Evolutionary conservation across 2,329 filamentous ascomycete species (phyloP).

Genomic region (Malbranchea cinnamomea): DNA sequence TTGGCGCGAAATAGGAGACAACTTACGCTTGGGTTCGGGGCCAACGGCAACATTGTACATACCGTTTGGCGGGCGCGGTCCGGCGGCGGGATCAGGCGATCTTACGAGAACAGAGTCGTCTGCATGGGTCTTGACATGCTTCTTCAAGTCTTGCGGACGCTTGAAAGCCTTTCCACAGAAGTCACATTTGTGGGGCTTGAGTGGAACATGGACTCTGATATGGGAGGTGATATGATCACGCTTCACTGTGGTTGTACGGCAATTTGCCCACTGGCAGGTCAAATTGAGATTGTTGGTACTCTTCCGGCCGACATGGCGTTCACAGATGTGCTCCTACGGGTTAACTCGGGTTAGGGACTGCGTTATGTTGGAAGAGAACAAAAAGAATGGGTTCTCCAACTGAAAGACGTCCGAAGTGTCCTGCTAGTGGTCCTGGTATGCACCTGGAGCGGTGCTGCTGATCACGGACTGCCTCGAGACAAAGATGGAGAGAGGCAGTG

Average conservation of each 20-base stretch:
- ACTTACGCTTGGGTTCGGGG: slow-evolving; percentile 22
- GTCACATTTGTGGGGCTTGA: slow-evolving; percentile 98
- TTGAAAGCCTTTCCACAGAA: slow-evolving; percentile 99
- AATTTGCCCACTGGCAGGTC: slow-evolving; percentile 93
- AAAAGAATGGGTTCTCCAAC: neutral
- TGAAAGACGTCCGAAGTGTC: slow-evolving; percentile 2
- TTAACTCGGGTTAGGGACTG: neutral
- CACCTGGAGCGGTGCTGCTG: no score
- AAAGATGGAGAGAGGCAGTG: slow-evolving; percentile 2
- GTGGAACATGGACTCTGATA: slow-evolving; percentile 93
- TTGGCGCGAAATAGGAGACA: neutral
- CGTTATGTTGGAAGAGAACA: neutral
- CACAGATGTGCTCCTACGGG: slow-evolving; percentile 83
- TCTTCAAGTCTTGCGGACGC: slow-evolving; percentile 96
- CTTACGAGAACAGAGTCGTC: slow-evolving; percentile 71
- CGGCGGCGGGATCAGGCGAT: slow-evolving; percentile 44
- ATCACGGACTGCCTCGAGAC: neutral
- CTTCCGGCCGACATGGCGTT: slow-evolving; percentile 95
- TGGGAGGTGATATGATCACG: slow-evolving; percentile 98
- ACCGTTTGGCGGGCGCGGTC: slow-evolving; percentile 27
- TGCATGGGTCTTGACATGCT: slow-evolving; percentile 97
- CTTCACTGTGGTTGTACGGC: slow-evolving; percentile 93
- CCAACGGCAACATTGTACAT: slow-evolving; percentile 20
- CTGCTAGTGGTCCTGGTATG: no score
- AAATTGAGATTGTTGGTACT: slow-evolving; percentile 97